A percentile compares a stretch with the other conserved stretches of the same genome.
Evolutionary conservation across 2,329 filamentous ascomycete genomes (phyloP).

Genomic region (Ascosphaera acerosa): DNA sequence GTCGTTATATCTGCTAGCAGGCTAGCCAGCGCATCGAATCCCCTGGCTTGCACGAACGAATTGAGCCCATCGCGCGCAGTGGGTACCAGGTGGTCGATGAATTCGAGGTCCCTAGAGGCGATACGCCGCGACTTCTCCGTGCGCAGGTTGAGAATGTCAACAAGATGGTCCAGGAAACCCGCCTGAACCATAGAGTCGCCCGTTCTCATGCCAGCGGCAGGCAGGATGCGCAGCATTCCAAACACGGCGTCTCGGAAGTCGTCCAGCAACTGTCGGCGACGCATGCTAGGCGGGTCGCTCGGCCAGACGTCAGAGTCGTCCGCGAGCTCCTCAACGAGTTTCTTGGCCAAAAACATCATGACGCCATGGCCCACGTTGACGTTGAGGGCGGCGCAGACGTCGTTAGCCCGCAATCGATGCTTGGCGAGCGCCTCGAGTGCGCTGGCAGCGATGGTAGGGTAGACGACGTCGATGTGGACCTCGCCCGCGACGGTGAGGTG

Average conservation of each 20-base stretch:
- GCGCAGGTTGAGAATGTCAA: conserved; percentile 65
- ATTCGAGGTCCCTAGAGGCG: conserved; percentile 60
- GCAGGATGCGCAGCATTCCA: conserved; percentile 60
- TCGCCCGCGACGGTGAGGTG: conserved; percentile 53
- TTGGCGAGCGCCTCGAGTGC: conserved; percentile 67
- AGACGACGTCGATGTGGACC: conserved; percentile 39
- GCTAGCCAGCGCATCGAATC: conserved; percentile 74
- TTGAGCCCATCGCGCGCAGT: conserved; percentile 64
- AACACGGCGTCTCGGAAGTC: conserved; percentile 83
- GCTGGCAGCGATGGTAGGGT: conserved; percentile 61
- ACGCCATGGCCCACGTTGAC: conserved; percentile 93
- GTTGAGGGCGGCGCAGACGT: conserved; percentile 75
- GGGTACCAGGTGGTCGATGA: conserved; percentile 72
- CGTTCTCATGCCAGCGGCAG: conserved; percentile 42
- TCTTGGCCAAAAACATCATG: conserved; percentile 74
- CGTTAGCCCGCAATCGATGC: conserved; percentile 48
- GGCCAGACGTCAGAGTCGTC: conserved; percentile 27
- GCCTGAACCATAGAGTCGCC: conserved; percentile 68
- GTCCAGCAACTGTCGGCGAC: conserved; percentile 21
- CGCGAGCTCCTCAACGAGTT: conserved; percentile 62
- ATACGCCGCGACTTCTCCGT: conserved; percentile 61
- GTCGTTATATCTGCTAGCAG: conserved; percentile 58
- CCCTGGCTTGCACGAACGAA: conserved; percentile 54
- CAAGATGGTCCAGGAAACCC: conserved; percentile 68
- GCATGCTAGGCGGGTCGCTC: conserved; percentile 34